A percentile compares a stretch with the other conserved stretches of the same genome.
Conservation (phyloP, 371 early-diverging fungal genomes). For the Globomyces sp. region DNA sequence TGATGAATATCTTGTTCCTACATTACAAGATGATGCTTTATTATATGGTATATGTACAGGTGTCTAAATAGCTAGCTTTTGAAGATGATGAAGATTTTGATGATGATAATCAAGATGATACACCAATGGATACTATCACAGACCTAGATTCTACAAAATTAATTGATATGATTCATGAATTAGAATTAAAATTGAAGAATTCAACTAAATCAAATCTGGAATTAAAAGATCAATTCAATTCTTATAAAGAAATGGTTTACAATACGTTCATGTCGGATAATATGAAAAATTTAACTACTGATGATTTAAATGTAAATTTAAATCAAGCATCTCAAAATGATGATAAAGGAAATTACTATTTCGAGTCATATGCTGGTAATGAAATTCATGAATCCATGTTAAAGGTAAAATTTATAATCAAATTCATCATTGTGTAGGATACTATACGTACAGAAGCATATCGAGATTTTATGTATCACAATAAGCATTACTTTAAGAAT, state of each 20-base stretch:
- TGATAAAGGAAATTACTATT: constrained; percentile 77
- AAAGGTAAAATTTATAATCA: constrained; percentile 41
- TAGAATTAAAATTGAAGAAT: constrained; percentile 12
- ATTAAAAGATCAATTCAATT: constrained; percentile 29
- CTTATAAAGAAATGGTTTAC: constrained; percentile 38
- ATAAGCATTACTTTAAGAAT: constrained; percentile 91
- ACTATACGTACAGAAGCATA: constrained; percentile 93
- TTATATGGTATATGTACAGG: constrained; percentile 48
- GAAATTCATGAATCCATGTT: constrained; percentile 67
- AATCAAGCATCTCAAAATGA: constrained; percentile 28
- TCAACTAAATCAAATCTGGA: constrained; percentile 13
- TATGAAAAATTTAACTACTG: neutral
- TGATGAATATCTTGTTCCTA: constrained; percentile 74
- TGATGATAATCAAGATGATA: constrained; percentile 18
- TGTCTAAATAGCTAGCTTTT: constrained; percentile 7
- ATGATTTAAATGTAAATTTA: constrained; percentile 2
- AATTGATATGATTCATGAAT: constrained; percentile 15
- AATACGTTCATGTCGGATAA: constrained; percentile 35
- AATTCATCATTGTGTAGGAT: constrained; percentile 69
- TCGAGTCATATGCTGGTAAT: constrained; percentile 94
- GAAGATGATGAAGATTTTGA: constrained; percentile 28
- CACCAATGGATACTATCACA: neutral
- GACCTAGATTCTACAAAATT: constrained; percentile 8
- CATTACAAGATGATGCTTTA: constrained; percentile 77
- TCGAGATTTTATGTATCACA: constrained; percentile 87